A percentile compares a stretch with the other conserved stretches of the same genome.
Evolutionary conservation across 2,329 filamentous ascomycete species (phyloP).

Genomic region (Fusarium coicis): DNA sequence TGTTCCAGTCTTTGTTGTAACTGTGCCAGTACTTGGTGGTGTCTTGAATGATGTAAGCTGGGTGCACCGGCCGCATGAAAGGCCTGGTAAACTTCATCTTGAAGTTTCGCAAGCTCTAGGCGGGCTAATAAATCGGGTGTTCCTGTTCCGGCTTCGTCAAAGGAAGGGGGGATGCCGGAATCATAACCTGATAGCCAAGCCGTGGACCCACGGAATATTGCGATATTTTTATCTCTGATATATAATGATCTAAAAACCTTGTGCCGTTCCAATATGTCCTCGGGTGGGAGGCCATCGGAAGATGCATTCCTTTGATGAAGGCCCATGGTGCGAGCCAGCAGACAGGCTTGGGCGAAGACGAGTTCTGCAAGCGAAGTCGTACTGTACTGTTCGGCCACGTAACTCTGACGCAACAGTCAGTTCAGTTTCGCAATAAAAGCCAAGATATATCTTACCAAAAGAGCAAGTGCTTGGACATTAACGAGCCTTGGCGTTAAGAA

Average conservation of each 20-base stretch:
- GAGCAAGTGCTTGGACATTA: conserved; percentile 43
- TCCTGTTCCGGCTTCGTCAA: conserved; percentile 9
- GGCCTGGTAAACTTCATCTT: conserved; percentile 39
- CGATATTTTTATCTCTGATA: conserved; percentile 39
- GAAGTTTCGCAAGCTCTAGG: conserved; percentile 39
- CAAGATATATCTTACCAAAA: conserved; percentile 26
- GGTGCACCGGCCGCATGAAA: conserved; percentile 28
- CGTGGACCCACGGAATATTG: conserved; percentile 37
- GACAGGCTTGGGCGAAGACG: conserved; percentile 42
- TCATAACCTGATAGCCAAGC: conserved; percentile 37
- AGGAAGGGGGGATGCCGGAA: conserved; percentile 2
- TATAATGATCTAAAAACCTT: conserved; percentile 43
- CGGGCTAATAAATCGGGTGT: conserved; percentile 12
- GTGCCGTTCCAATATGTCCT: conserved; percentile 31
- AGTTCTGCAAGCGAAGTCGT: conserved; percentile 38
- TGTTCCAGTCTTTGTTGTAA: conserved; percentile 38
- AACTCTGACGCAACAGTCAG: conserved; percentile 27
- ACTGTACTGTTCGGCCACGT: conserved; percentile 43
- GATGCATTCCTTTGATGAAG: conserved; percentile 38
- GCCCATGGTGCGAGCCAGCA: conserved; percentile 43
- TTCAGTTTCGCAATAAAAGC: neutral
- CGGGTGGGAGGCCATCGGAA: neutral
- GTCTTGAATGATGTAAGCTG: neutral
- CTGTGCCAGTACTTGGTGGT: conserved; percentile 14
- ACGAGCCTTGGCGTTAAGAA: conserved; percentile 42